Evolutionary conservation across 139 green algal species (phyloP), one percentile per base, ranked within the genome.

Genomic region (Chlorella sp.): DNA sequence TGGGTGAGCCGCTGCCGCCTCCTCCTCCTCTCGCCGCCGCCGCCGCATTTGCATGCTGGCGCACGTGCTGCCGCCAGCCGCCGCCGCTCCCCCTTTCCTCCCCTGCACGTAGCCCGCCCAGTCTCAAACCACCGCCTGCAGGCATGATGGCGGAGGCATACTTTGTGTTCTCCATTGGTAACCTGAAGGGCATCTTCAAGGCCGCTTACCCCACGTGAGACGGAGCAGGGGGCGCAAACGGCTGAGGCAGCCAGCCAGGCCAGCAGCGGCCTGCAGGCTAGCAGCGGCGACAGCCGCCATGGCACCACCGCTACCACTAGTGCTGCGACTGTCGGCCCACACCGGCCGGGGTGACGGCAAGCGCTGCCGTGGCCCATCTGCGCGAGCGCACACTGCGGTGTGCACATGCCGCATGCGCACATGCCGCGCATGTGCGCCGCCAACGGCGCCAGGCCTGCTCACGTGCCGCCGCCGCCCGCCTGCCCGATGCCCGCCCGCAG

Each of bases 111-210:
- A 7, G 2, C 32, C 4, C 8, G 14, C n/a, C 46, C 74, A 3
- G 43, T 34, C 26, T n/a, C 1, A 6, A 34, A 1, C 48, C 7
- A 14, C 7, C 24, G 17, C 20, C 16, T 24, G 76, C 54, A 82
- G 76, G 86, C 34, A 89, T 89, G 86, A 84, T 87, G 48, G 64
- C 81, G 20, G 86, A 93, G 79, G 86, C 88, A 11, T 93, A 93
- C 70, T 90, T 87, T 81, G 74, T 93, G 6, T 93, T 93, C 76
- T 81, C 82, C 36, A 82, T 93, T 0, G 90, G 90, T 44, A 93
- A 93, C 62, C 51, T 91, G 4, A 90, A 86, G 73, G 72, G 65
- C 22, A 82, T 91, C 17, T 91, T 70, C 40, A 68, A 44, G 46
- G 48, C 24, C 0, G 65, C 82, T 36, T 90, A 90, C 76, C 84